Base-by-base conservation (phyloP, 768 basidiomycete genomes). In the Pleurotus tuoliensis region DNA sequence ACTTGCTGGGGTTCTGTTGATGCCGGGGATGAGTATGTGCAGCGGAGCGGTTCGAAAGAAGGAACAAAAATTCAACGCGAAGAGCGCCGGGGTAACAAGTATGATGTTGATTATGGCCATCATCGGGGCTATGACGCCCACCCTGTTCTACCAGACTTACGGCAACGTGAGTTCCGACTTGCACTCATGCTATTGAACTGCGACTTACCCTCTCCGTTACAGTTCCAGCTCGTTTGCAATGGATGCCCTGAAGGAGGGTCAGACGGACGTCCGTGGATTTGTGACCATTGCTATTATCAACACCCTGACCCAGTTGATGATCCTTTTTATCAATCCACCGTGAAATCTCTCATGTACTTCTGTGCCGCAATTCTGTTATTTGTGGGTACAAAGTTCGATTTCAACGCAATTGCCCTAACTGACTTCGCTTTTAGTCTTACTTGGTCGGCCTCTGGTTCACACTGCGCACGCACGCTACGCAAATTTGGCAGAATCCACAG, bases 31-130 rank as follows among this genome's bases (percentile, higher is more conserved):
- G 65, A 94, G 92, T 71, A 99, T 99, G 97, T 87, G 88, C 64
- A 89, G 89, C 38, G 91, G 90, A 6, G 97, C 97, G 0, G 61
- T 97, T 57, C 79, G 84, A 65, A 78, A 88, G 67, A 99, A 99
- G 74, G 97, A 99, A 71, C 93, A 95, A 68, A 92, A 86, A 63
- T 99, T 99, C 78, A 99, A 99, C 65, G 97, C 97, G n/a, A 98
- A 93, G 76, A 94, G 91, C 65, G 97, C 97, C 5, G 92, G 97
- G 38, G 97, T 99, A 13, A 99, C 97, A 0, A 97, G 94, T 68
- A 97, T 97, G 77, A 96, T 99, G 92, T 71, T 99, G 69, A 98
- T 99, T 73, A 98, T 98, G 96, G 97, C 97, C 11, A 92, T 99
- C 69, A 96, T 99, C 59, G 97, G 97, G 11, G 92, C 92, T 1